Evolutionary conservation across 768 basidiomycete genomes (phyloP).

Genomic region (Paxillus rubicundulus): DNA sequence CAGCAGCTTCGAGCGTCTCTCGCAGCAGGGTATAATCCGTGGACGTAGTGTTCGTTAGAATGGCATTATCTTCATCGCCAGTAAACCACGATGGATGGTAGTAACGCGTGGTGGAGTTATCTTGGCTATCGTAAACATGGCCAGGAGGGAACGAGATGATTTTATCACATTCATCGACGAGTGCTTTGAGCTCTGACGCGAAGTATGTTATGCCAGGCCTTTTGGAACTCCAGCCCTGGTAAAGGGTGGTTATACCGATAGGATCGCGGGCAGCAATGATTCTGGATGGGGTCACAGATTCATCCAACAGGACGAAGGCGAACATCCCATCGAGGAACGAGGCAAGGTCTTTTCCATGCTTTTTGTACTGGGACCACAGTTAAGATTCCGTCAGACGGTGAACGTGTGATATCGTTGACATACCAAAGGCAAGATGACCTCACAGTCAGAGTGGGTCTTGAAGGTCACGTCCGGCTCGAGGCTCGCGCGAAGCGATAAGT

Average conservation of each 20-base stretch:
- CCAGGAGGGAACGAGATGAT: constrained; percentile 97
- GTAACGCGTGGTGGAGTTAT: constrained; percentile 76
- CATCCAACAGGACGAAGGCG: constrained; percentile 94
- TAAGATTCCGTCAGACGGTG: background rate
- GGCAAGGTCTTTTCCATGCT: constrained; percentile 76
- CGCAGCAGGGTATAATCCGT: constrained; percentile 71
- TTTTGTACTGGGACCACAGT: constrained; percentile 61
- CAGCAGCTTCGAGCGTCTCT: constrained; percentile 84
- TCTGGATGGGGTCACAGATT: constrained; percentile 83
- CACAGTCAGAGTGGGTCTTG: constrained; percentile 98
- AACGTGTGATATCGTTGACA: constrained; percentile 1
- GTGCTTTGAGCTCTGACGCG: constrained; percentile 92
- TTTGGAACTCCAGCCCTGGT: constrained; percentile 90
- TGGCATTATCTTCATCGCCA: constrained; percentile 68
- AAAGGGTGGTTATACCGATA: constrained; percentile 97
- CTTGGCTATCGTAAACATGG: constrained; percentile 88
- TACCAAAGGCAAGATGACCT: constrained; percentile 92
- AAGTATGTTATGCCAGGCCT: constrained; percentile 85
- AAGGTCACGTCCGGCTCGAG: constrained; percentile 70
- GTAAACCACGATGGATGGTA: constrained; percentile 89
- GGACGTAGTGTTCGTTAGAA: constrained; percentile 47
- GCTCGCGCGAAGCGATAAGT: constrained; percentile 70
- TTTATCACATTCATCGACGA: constrained; percentile 89
- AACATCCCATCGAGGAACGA: constrained; percentile 95
- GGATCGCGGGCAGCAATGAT: constrained; percentile 97